Base-by-base conservation (phyloP, 2,329 filamentous ascomycete genomes). In the Fusarium sacchari region DNA sequence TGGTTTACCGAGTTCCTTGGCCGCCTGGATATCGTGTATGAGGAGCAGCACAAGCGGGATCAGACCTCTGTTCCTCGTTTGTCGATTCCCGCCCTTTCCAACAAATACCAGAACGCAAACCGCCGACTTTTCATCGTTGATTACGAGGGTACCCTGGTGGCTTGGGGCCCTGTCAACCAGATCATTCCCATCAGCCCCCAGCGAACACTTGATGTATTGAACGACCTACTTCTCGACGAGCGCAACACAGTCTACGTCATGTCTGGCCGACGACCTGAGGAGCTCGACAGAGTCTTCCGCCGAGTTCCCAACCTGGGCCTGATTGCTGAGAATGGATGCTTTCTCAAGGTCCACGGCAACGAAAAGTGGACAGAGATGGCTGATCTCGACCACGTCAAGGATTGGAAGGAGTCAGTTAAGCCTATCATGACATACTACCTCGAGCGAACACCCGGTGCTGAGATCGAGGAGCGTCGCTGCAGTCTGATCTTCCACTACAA, bases 241-340 rank as follows among this genome's bases (percentile, higher is more conserved):
- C 90, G 89, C 69, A 98, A 98, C 79, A 91, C 91, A 4, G 93
- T 98, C 32, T 98, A 97, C 77, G 91, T 98, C 73, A 98, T 97
- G 94, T 97, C 94, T 61, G 92, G 94, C 14, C 91, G 94, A 39
- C 93, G 92, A 75, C 94, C 95, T 0, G 94, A 97, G 77, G 95
- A 98, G 78, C 90, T 98, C 39, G 94, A 97, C 75, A 90, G 92
- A 9, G 87, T 97, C 3, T 98, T 98, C 86, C 91, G 92, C 59
- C 90, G 93, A 30, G 92, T 98, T 4, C 93, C 94, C 10, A 92
- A 93, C 68, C 85, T 98, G 7, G 96, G 96, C 6, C 86, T 98
- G 9, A 97, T 98, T 73, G 96, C 96, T 1, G 96, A 98, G 83
- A 98, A 97, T 74, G 96, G 96, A 5, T 97, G 94, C 80, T 98